These are phyloP conservation scores for Agaricus subrufescens DNA, from an alignment of 768 basidiomycete species.

Conservation along the genomic window DNA sequence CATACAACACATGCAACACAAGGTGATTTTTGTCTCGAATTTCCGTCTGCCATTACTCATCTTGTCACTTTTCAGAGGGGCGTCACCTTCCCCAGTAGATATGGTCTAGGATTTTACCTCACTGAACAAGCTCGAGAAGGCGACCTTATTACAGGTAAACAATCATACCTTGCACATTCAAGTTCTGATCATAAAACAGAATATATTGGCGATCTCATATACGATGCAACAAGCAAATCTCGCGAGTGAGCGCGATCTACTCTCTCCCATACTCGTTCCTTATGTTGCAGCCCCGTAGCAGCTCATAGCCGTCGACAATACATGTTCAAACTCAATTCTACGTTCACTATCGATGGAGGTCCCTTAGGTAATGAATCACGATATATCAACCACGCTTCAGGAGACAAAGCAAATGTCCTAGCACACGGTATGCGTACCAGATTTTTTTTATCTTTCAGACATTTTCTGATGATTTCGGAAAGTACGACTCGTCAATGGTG, in stretches of 20 bases:
- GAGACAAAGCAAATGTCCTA: conserved; percentile 6
- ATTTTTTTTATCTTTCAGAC: not conserved
- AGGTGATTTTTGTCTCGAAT: not conserved
- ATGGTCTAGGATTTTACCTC: conserved; percentile 12
- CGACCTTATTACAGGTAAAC: conserved; percentile 12
- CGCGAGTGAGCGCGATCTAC: conserved; percentile 11
- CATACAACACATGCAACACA: conserved; percentile 6
- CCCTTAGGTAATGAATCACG: conserved; percentile 11
- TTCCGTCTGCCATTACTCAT: not conserved
- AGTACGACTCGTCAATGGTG: conserved; percentile 11
- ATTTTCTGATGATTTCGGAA: not conserved
- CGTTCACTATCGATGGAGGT: conserved; percentile 6
- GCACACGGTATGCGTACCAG: not conserved
- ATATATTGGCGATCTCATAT: conserved; percentile 14
- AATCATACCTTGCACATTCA: not conserved
- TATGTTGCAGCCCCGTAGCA: not conserved
- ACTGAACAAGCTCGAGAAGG: conserved; percentile 6
- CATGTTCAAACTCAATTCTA: conserved; percentile 14
- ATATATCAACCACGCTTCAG: conserved; percentile 11
- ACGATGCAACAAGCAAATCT: conserved; percentile 9
- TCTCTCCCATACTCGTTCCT: not conserved
- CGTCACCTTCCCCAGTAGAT: conserved; percentile 6
- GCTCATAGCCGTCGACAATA: conserved; percentile 11
- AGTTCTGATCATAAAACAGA: not conserved
- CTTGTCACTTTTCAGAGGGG: not conserved